Base-by-base conservation (phyloP, 371 early-diverging fungal genomes). In the Enteropsectra breve region DNA sequence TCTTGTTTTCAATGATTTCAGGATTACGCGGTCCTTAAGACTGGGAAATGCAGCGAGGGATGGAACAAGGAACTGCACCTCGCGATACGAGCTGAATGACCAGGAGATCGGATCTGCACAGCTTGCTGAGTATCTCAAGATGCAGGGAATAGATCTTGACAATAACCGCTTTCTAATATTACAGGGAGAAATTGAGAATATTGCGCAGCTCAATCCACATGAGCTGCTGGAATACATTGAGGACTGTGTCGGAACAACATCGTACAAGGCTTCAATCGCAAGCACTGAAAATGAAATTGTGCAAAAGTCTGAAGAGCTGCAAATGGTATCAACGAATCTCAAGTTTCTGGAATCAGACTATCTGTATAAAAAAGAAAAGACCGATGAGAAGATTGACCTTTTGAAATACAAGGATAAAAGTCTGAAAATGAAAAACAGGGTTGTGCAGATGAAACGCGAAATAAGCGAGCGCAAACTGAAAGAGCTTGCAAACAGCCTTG, bases 181-280 rank as follows among this genome's bases (percentile, higher is more conserved):
- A 49, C 98, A 88, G 84, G 99, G 99, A 54, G 99, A 99, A 76
- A 97, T 98, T 45, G 99, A 99, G 78, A 90, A 88, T 1, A 98
- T 99, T 69, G 85, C 96, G 1, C 85, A 89, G 74, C 94, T 98
- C 95, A 96, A 95, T 75, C 87, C 97, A 0, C 93, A 93, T 74
- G 93, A 94, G 56, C 78, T 98, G 52, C 83, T 99, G 4, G 97
- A 96, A 78, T 99, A 96, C 76, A 81, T 99, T 37, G 99, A 99
- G 76, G 97, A 98, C 78, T 95, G 97, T 53, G 95, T 99, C 55
- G 98, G 97, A 4, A 97, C 97, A 1, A 83, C 86, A 1, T 78
- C 82, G 48, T 94, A 89, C 76, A 90, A 92, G 78, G 84, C 82
- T 18, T 83, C 84, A 24, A 95, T 99, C 65, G 90, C 91, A 66